Evolutionary conservation across 768 basidiomycete genomes (phyloP).

Genomic region (Clitopilus hobsonii): DNA sequence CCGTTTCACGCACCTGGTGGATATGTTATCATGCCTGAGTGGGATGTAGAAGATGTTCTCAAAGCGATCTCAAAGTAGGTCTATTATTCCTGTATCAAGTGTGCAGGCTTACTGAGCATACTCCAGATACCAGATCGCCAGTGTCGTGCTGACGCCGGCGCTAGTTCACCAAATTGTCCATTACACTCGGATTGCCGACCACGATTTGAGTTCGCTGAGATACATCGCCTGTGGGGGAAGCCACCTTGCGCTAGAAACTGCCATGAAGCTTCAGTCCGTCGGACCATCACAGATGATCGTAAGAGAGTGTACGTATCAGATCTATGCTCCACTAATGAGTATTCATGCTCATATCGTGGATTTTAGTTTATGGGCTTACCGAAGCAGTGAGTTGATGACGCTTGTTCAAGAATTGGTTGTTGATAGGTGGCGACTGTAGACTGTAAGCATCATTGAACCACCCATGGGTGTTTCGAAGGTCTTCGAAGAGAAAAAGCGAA

Average conservation of each 20-base stretch:
- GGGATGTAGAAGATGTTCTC: constrained; percentile 51
- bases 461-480: constrained; percentile 38
- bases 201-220: constrained; percentile 50
- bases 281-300: no score
- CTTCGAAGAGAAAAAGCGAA: no score
- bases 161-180: constrained; percentile 61
- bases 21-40: constrained; percentile 49
- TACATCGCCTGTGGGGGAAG: constrained; percentile 53
- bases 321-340: no score
- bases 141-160: constrained; percentile 56
- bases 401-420: no score
- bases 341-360: no score
- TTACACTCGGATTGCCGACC: constrained; percentile 40
- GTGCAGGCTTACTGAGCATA: neutral
- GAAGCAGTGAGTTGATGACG: no score
- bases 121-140: constrained; percentile 49
- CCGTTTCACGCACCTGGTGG: constrained; percentile 42
- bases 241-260: constrained; percentile 56
- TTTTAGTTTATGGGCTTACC: no score
- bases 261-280: constrained; percentile 35
- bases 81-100: neutral
- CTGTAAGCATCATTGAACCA: constrained; percentile 39
- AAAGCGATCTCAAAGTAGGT: constrained; percentile 57
- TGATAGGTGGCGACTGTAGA: no score
- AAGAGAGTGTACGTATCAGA: no score